These are phyloP conservation scores for Colletotrichum navitas DNA, from an alignment of 2,329 filamentous ascomycete species.

Conservation along the genomic window DNA sequence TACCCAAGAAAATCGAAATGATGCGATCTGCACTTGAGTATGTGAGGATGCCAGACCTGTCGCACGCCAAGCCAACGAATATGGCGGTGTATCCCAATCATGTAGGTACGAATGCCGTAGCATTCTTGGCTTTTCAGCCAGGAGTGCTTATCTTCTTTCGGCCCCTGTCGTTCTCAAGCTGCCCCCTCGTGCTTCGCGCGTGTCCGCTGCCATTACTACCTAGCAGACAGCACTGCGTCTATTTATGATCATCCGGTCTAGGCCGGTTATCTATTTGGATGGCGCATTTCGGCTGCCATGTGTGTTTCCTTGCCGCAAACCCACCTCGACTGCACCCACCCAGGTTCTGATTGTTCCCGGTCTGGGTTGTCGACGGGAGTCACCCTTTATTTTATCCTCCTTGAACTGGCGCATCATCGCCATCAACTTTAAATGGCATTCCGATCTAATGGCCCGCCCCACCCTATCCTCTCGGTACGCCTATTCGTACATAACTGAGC, in stretches of 20 bases:
- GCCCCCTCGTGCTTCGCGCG: not conserved
- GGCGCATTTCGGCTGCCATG: not conserved
- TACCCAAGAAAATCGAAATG: not conserved
- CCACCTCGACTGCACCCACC: not conserved
- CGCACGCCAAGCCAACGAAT: constrained; percentile 2
- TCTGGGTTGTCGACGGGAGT: not conserved
- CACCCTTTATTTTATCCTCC: not conserved
- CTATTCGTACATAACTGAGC: too few species aligned
- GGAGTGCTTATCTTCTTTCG: not conserved
- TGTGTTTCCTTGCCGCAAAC: not conserved
- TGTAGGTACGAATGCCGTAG: not conserved
- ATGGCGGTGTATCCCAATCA: not conserved
- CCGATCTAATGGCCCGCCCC: not conserved
- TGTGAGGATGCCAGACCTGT: not conserved
- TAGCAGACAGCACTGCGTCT: not conserved
- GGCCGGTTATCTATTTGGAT: not conserved
- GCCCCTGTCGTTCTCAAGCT: not conserved
- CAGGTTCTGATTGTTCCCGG: not conserved
- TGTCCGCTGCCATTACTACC: not conserved
- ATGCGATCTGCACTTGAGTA: not conserved
- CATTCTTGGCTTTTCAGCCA: constrained; percentile 6
- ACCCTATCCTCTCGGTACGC: not conserved
- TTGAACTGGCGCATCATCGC: not conserved
- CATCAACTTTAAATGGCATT: not conserved
- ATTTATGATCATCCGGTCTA: not conserved